Conservation (phyloP, 2,329 filamentous ascomycete species). For the Neocatenulostroma microsporum region DNA sequence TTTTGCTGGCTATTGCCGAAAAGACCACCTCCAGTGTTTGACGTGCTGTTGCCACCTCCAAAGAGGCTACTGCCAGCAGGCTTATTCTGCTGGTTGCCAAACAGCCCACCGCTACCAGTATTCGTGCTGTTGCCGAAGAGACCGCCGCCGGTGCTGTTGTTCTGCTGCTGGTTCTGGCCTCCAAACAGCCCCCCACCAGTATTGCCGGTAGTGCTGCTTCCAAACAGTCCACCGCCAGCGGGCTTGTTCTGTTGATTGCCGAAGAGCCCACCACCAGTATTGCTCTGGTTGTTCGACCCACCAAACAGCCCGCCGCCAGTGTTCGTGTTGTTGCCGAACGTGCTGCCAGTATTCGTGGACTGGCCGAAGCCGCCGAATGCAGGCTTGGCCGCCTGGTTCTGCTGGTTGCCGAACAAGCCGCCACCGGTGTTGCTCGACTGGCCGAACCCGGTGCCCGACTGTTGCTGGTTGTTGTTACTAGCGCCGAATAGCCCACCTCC, state of each 20-base stretch:
- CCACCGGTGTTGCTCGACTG: conserved; percentile 26
- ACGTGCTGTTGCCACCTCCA: conserved; percentile 39
- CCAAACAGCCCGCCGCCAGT: conserved; percentile 23
- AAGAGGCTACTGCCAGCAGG: conserved; percentile 43
- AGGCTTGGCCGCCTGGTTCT: conserved; percentile 68
- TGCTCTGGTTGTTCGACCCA: conserved; percentile 11
- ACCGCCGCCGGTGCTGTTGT: conserved; percentile 20
- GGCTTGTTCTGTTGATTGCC: conserved; percentile 20
- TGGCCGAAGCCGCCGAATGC: conserved; percentile 37
- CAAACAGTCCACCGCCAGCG: conserved; percentile 19
- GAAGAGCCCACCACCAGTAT: conserved; percentile 16
- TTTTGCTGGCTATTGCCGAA: conserved; percentile 33
- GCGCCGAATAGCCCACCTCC: conserved; percentile 40
- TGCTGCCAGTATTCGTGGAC: conserved; percentile 23
- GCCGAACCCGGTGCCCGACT: conserved; percentile 33
- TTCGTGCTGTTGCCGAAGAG: conserved; percentile 36
- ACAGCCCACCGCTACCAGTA: conserved; percentile 36
- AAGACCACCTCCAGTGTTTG: conserved; percentile 23
- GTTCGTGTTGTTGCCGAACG: conserved; percentile 22
- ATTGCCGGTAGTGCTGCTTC: conserved; percentile 31
- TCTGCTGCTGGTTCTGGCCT: conserved; percentile 12
- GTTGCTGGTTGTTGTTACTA: conserved; percentile 24
- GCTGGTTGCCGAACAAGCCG: conserved; percentile 59
- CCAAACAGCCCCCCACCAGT: conserved; percentile 23
- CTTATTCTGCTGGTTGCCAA: conserved; percentile 34